Evolutionary conservation across 2,329 filamentous ascomycete genomes (phyloP), one percentile per base, ranked within the genome.

Genomic region (Stenocarpella maydis): DNA sequence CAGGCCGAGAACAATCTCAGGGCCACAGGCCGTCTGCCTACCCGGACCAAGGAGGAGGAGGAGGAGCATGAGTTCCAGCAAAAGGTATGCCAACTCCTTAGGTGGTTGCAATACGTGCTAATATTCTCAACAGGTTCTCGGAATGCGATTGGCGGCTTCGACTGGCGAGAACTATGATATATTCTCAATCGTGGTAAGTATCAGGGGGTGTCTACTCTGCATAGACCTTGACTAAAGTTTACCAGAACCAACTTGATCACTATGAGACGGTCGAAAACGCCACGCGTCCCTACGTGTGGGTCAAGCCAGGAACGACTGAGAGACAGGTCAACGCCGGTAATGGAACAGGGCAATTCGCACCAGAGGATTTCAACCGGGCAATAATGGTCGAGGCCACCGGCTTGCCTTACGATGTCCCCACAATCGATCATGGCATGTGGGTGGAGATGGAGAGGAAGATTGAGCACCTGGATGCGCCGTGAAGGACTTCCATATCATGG

Each of bases 171-270:
- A 53, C 1, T 65, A 65, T 10, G 34, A 65, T 17, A 19, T 43
- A 10, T 53, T 65, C 21, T 65, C 61, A 14, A 43, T 65, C 15
- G 61, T 65, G 61, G 61, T 65, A 53, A 52, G 61, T 31, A n/a
- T 4, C 4, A n/a, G 7, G 19, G n/a, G 19, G 7, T 9, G 6
- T 28, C 8, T 9, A 8, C 9, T 53, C 28, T n/a, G 1, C 15
- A 12, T 8, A 9, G 21, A 1, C 6, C 3, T 39, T 49, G 14
- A n/a, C 43, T 55, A 7, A 67, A 3, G 0, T 0, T 4, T 49
- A 12, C 10, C 21, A 67, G 65, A n/a, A 50, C 52, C 2, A 58
- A 24, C 9, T 58, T 19, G 8, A 8, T 9, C 65, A 67, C 52
- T 10, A 5, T 9, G 65, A 58, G 65, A 10, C 43, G 10, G 39